Evolutionary conservation across 2,329 filamentous ascomycete genomes (phyloP), one percentile per base, ranked within the genome.

Genomic region (Colletotrichum graminicola): DNA sequence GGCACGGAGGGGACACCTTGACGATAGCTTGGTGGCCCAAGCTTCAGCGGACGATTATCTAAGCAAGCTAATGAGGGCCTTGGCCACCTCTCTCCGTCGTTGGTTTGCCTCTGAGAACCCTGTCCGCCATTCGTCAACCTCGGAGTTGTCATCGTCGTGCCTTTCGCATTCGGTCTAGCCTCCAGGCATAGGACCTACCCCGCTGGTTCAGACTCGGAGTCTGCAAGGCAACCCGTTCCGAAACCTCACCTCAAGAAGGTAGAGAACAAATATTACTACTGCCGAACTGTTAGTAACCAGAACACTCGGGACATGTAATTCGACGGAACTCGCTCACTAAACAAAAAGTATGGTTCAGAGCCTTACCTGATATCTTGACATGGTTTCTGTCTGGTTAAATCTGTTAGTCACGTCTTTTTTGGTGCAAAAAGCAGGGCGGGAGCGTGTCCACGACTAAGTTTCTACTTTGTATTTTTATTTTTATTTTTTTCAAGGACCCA

Each of bases 81-180:
- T 41, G 39, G 16, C 41, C 41, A 41, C 39, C 16, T 43, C 16
- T n/a, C 18, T 23, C n/a, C 2, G 21, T 47, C 21, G 41, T 60
- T 47, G 39, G 41, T 60, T 47, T 45, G 57, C 57, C 56, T 34
- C 41, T 26, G 41, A 59, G 41, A 29, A 47, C 18, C 41, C n/a
- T 29, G 5, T 18, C 39, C 39, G 10, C 32, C 26, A 60, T 60
- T 60, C 36, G 57, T 18, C 55, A 12, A 57, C 34, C 36, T 29
- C 36, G 36, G 55, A 39, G 55, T 59, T 43, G 55, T 59, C 36
- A n/a, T 59, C 23, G 56, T 43, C 23, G 34, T 23, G 14, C 55
- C 45, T 23, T 23, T 49, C 47, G 47, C 47, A 26, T 49, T 29
- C 23, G 23, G 43, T 45, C 18, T 43, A 16, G n/a, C n/a, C n/a